A percentile compares a stretch with the other conserved stretches of the same genome.
Evolutionary conservation across 176 grass and related monocot genomes (phyloP).

Genomic region (bread wheat (Triticum aestivum)): DNA sequence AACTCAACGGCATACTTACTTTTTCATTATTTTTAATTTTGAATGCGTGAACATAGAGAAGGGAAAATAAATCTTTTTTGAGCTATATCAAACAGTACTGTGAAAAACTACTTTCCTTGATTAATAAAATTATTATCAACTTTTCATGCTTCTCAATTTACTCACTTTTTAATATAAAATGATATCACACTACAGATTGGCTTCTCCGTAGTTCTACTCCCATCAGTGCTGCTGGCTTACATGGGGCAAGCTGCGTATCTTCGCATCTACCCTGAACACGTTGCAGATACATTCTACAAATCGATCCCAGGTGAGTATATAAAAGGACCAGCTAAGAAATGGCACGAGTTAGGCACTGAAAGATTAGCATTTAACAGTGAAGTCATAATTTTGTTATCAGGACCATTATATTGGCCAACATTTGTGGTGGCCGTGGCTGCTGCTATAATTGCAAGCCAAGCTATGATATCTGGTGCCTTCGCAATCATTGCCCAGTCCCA

Average conservation of each 20-base stretch:
- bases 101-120: neutral
- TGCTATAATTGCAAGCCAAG: conserved; percentile 70
- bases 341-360: neutral
- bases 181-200: conserved; percentile 46
- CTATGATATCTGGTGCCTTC: conserved; percentile 75
- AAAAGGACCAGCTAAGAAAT: conserved; percentile 23
- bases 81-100: neutral
- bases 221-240: conserved; percentile 56
- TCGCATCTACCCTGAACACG: conserved; percentile 34
- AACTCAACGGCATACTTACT: neutral
- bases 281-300: conserved; percentile 65
- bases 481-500: conserved; percentile 68
- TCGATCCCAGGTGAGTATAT: conserved; percentile 57
- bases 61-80: neutral
- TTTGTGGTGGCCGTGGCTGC: conserved; percentile 60
- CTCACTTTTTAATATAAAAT: neutral
- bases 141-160: conserved; percentile 2
- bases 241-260: conserved; percentile 75
- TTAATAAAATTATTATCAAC: conserved; percentile 1
- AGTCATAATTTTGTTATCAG: conserved; percentile 19
- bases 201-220: conserved; percentile 53
- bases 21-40: conserved; percentile 15
- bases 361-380: neutral
- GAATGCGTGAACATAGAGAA: neutral
- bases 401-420: conserved; percentile 56